Percentiles rank a stretch among this genome's conserved stretches.
These are phyloP conservation scores for Corymbia citriodora DNA, from an alignment of 441 rosid species.

Conservation along the genomic window DNA sequence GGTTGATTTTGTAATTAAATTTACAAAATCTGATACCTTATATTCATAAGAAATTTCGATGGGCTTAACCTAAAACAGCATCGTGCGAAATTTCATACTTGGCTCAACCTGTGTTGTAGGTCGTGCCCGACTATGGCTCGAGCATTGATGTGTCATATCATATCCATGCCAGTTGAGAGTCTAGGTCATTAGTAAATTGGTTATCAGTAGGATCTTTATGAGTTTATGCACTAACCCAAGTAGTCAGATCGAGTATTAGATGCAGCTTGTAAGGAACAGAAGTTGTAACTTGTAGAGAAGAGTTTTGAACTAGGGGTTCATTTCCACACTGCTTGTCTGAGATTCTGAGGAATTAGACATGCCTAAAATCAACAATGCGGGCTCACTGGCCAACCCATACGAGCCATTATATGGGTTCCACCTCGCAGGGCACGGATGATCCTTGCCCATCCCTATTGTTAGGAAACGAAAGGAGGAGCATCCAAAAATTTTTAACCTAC, in stretches of 20 bases:
- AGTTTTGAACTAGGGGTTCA: not conserved
- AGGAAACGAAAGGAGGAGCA: not conserved
- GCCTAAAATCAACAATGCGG: not conserved
- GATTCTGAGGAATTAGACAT: not conserved
- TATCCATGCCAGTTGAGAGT: not conserved
- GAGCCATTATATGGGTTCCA: not conserved
- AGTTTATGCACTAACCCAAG: not conserved
- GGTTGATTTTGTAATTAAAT: not conserved
- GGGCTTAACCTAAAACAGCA: not conserved
- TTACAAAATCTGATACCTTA: not conserved
- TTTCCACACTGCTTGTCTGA: not conserved
- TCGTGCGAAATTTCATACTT: not conserved
- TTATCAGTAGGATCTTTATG: not conserved
- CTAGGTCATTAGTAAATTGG: not conserved
- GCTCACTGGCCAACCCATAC: not conserved
- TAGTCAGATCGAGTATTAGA: not conserved
- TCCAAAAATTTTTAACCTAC: not conserved
- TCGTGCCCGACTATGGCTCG: too few species aligned
- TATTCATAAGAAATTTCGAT: rapidly evolving
- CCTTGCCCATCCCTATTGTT: not conserved
- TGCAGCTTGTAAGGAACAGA: not conserved
- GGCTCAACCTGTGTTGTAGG: too few species aligned
- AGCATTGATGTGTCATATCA: too few species aligned
- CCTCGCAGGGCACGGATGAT: not conserved
- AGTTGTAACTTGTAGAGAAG: not conserved